Evolutionary conservation across 2,329 filamentous ascomycete genomes (phyloP).

Genomic region (Neopestalotiopsis sp.): DNA sequence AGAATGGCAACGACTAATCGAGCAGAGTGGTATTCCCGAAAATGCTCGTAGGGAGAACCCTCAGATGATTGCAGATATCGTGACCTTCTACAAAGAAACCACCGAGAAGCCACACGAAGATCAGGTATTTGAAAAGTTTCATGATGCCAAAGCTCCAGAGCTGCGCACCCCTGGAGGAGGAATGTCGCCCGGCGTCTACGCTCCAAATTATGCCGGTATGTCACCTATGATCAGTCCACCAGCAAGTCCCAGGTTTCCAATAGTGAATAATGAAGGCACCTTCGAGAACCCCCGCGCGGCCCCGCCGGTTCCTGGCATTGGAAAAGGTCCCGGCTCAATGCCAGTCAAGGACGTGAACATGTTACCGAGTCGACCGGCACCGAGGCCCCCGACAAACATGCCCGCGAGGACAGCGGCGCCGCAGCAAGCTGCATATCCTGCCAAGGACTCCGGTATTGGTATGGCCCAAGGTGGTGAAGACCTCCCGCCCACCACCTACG

Average conservation of each 20-base stretch:
- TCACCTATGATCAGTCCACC: slow-evolving; percentile 76
- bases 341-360: slow-evolving; percentile 62
- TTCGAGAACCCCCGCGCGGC: slow-evolving; percentile 97
- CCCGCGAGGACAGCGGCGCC: slow-evolving; percentile 59
- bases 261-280: slow-evolving; percentile 84
- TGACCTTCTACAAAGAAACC: slow-evolving; percentile 97
- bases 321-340: slow-evolving; percentile 43
- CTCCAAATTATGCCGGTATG: slow-evolving; percentile 61
- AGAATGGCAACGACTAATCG: slow-evolving; percentile 96
- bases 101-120: slow-evolving; percentile 81
- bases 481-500: slow-evolving; percentile 47
- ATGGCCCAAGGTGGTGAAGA: slow-evolving; percentile 66
- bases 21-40: slow-evolving; percentile 94
- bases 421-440: slow-evolving; percentile 55
- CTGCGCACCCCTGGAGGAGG: slow-evolving; percentile 50
- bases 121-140: slow-evolving; percentile 94
- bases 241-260: slow-evolving; percentile 83
- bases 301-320: slow-evolving; percentile 65
- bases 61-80: slow-evolving; percentile 92
- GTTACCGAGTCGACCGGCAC: slow-evolving; percentile 83
- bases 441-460: slow-evolving; percentile 68
- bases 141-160: slow-evolving; percentile 73
- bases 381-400: slow-evolving; percentile 77
- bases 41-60: slow-evolving; percentile 96
- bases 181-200: slow-evolving; percentile 58